phyloP scores from a whole-genome alignment of 169 alveolate species.

The Babesia microti region DNA sequence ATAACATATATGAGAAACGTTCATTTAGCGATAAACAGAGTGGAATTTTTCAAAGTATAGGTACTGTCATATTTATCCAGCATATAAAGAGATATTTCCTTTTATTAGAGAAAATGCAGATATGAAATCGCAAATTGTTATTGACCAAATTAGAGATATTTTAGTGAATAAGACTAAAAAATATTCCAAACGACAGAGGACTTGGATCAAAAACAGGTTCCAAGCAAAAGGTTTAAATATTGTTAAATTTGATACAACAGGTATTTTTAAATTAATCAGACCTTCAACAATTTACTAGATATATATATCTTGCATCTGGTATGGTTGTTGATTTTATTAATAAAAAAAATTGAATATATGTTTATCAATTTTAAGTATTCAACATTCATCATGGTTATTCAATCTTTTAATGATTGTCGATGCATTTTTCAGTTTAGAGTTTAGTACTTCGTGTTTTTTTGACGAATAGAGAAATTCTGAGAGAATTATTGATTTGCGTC shows the following conservation, averaged over 20 bases:
- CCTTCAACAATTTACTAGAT: too few relatives aligned
- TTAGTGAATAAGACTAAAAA: conserved; percentile 52
- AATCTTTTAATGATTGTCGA: too few relatives aligned
- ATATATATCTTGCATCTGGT: too few relatives aligned
- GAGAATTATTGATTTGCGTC: conserved; percentile 44
- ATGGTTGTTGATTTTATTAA: too few relatives aligned
- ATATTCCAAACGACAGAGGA: conserved; percentile 52
- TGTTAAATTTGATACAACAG: conserved; percentile 17
- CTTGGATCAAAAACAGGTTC: conserved; percentile 56
- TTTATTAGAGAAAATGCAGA: conserved; percentile 18
- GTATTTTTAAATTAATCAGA: conserved; percentile 2
- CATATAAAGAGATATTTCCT: conserved; percentile 54
- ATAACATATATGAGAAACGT: conserved; percentile 13
- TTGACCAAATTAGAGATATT: conserved; percentile 29
- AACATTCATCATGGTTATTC: too few relatives aligned
- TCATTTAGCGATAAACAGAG: conserved; percentile 15
- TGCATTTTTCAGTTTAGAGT: too few relatives aligned
- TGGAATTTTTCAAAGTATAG: conserved; percentile 31
- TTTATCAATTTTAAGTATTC: too few relatives aligned
- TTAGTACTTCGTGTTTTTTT: too few relatives aligned
- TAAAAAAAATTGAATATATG: too few relatives aligned
- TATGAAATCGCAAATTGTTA: conserved; percentile 5
- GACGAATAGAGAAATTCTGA: conserved; percentile 31
- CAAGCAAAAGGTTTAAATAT: conserved; percentile 3
- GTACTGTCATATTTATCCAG: conserved; percentile 25